Evolutionary conservation across 2,329 filamentous ascomycete species (phyloP).

Genomic region (Calonectria pteridis): DNA sequence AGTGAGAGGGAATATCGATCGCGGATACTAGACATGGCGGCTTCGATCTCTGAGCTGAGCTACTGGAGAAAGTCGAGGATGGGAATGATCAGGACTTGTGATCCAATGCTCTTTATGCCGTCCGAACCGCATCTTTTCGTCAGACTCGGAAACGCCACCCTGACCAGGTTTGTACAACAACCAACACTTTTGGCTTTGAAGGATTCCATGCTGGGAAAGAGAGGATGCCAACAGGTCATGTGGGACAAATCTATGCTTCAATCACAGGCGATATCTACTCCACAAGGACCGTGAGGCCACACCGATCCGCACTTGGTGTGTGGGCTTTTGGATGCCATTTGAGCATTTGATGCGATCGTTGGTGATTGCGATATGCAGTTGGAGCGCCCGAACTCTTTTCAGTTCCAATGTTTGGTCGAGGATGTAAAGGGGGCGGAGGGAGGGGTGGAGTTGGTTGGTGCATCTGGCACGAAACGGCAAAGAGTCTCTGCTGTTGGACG

Average conservation of each 20-base stretch:
- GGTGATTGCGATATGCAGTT: slow-evolving; percentile 38
- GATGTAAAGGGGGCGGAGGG: slow-evolving; percentile 2
- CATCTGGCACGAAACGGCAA: slow-evolving; percentile 27
- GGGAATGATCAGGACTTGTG: slow-evolving; percentile 17
- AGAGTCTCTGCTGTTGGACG: slow-evolving; percentile 7
- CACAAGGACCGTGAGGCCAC: slow-evolving; percentile 22
- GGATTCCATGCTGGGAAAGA: slow-evolving; percentile 18
- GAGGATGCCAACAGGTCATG: slow-evolving; percentile 33
- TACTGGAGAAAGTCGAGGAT: background rate
- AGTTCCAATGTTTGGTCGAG: slow-evolving; percentile 37
- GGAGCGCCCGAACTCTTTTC: slow-evolving; percentile 31
- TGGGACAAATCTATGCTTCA: slow-evolving; percentile 27
- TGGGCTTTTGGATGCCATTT: slow-evolving; percentile 20
- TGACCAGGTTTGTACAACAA: slow-evolving; percentile 35
- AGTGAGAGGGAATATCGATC: slow-evolving; percentile 47
- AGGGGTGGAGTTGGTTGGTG: slow-evolving; percentile 31
- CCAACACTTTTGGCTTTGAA: slow-evolving; percentile 23
- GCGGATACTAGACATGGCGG: slow-evolving; percentile 41
- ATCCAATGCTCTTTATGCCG: slow-evolving; percentile 32
- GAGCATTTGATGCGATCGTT: slow-evolving; percentile 34
- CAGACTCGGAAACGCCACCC: slow-evolving; percentile 29
- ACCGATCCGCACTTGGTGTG: slow-evolving; percentile 22
- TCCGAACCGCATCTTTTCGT: slow-evolving; percentile 15
- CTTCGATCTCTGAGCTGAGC: background rate
- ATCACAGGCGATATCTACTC: slow-evolving; percentile 26